Base-by-base conservation (phyloP, 1,139 yeast species). In the Yamadazyma dendronema region DNA sequence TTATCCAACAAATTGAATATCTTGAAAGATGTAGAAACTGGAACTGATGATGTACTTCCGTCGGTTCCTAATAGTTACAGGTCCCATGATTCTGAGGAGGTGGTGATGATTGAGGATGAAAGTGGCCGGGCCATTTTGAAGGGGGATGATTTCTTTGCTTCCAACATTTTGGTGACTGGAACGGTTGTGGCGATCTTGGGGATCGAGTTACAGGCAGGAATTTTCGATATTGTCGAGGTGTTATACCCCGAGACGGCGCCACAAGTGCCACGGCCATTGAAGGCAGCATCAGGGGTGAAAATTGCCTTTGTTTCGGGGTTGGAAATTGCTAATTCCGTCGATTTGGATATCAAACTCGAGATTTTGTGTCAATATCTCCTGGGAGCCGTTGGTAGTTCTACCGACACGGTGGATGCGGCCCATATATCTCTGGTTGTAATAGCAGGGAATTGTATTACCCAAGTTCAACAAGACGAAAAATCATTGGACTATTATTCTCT, bases 21-120 rank as follows among this genome's bases (percentile, higher is more conserved):
- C 35, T 64, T 94, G 39, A 77, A 79, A 35, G 97, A 92, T 47
- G 92, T 90, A 12, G 81, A 85, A 31, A 75, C 63, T 13, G 78
- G 77, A 13, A 58, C 61, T 27, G 81, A 77, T 48, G 82, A 77
- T 31, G 72, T 72, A 23, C 57, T 77, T 31, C 79, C 79, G 2
- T 47, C 48, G 58, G 52, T 41, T 4, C 67, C 67, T 0, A 42
- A 39, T 4, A 52, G 58, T 11, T 72, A 72, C 43, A 46, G 58
- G n/a, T 38, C 42, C 10, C 33, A 40, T 9, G 58, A 50, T 12
- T 52, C 45, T 2, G 52, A 52, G 2, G 54, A 49, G 1, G 67
- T 80, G 15, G 87, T 86, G 16, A 78, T 83, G 82, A 58, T 94
- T 31, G 98, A 92, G 58, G 98, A 94, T 59, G 97, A 90, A 54